phyloP scores from a whole-genome alignment of 441 rosid species.

The Hypseocharis bilobata region DNA sequence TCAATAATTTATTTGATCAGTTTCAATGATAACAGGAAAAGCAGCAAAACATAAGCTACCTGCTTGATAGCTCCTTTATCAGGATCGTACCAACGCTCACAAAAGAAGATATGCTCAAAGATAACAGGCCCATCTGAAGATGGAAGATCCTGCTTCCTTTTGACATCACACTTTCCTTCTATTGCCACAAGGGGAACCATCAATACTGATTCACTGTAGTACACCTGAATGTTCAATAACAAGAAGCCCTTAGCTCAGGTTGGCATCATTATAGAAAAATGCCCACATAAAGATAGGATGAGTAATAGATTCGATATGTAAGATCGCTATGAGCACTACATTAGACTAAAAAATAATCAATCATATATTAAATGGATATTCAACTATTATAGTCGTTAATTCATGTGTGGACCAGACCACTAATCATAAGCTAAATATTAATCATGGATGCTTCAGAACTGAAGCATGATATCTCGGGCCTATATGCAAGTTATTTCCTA shows the following conservation, averaged over 20 bases:
- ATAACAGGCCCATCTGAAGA: conserved; percentile 15
- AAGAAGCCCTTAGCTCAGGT: not conserved
- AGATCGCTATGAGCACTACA: too few species aligned
- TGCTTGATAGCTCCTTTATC: conserved; percentile 26
- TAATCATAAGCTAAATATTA: not conserved
- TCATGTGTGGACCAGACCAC: too few species aligned
- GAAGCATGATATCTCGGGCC: not conserved
- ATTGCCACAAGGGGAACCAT: conserved; percentile 18
- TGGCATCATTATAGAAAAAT: not conserved
- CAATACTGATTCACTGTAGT: conserved; percentile 23
- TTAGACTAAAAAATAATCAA: too few species aligned
- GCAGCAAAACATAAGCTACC: conserved; percentile 16
- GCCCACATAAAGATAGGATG: not conserved
- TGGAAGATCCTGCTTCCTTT: conserved; percentile 29
- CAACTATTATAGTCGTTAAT: too few species aligned
- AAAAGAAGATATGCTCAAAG: conserved; percentile 27
- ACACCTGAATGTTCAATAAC: conserved; percentile 22
- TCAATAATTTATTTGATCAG: not conserved
- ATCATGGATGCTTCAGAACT: not conserved
- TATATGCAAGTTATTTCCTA: not conserved
- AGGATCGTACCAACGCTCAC: conserved; percentile 30
- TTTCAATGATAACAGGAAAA: not conserved
- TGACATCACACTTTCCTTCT: conserved; percentile 30
- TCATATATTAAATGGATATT: too few species aligned
- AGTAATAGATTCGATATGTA: not conserved